phyloP scores from a whole-genome alignment of 305 asterid species.

The Solanum hybrid region DNA sequence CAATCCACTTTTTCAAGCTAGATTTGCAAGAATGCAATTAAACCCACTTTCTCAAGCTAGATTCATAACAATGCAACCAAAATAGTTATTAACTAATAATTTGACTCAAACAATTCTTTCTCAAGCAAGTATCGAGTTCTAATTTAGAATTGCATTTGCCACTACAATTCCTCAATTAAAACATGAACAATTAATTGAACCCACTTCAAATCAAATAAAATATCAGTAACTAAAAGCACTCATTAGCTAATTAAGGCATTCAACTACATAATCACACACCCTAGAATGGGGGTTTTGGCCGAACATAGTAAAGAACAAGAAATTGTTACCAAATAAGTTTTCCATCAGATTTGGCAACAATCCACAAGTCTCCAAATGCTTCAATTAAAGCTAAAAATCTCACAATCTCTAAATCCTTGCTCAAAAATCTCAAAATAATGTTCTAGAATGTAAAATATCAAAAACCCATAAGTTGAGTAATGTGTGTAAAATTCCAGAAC shows the following conservation, averaged over 20 bases:
- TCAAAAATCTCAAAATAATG: background rate
- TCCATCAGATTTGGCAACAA: background rate
- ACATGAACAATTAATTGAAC: background rate
- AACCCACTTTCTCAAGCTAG: background rate
- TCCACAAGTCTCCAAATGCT: background rate
- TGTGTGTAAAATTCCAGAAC: background rate
- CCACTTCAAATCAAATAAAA: background rate
- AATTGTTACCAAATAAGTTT: background rate
- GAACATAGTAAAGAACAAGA: background rate
- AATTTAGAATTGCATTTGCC: too few relatives aligned
- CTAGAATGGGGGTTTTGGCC: background rate
- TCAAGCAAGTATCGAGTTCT: background rate
- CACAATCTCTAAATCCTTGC: background rate
- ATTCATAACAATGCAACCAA: background rate
- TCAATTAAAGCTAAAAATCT: background rate
- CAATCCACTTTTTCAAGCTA: background rate
- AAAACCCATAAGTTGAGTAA: background rate
- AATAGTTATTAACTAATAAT: background rate
- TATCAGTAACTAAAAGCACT: background rate
- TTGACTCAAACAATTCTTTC: background rate
- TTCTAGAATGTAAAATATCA: background rate
- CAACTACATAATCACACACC: background rate
- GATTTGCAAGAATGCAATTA: background rate
- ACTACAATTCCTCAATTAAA: background rate
- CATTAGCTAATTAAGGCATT: background rate